Evolutionary conservation across 2,329 filamentous ascomycete genomes (phyloP).

Genomic region (Epichloe hybrida): DNA sequence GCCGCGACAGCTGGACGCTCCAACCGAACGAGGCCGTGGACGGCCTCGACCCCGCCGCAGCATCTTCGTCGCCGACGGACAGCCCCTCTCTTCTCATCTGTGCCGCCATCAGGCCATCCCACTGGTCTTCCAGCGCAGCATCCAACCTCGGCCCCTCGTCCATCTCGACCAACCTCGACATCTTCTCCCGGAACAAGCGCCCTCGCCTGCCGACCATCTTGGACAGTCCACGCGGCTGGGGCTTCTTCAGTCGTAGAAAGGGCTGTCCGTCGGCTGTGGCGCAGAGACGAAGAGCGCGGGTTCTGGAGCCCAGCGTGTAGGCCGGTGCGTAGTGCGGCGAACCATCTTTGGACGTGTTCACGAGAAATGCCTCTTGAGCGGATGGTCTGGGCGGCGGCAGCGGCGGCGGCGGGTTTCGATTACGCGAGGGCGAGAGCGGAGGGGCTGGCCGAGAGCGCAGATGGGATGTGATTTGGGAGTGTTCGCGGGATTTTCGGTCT

Average conservation of each 20-base stretch:
- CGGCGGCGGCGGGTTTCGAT: conserved; percentile 6
- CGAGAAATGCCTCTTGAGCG: conserved; percentile 17
- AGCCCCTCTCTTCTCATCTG: conserved; percentile 9
- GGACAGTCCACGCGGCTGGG: conserved; percentile 47
- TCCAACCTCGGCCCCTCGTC: conserved; percentile 20
- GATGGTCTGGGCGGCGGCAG: conserved; percentile 6
- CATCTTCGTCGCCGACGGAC: background rate
- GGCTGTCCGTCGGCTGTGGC: conserved; percentile 42
- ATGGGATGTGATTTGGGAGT: conserved; percentile 27
- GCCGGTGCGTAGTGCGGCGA: conserved; percentile 34
- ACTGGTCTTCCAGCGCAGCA: conserved; percentile 31
- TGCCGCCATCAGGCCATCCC: conserved; percentile 28
- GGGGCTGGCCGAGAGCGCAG: conserved; percentile 19
- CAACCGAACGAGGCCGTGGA: conserved; percentile 14
- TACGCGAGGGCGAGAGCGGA: conserved; percentile 7
- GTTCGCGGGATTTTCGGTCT: conserved; percentile 23
- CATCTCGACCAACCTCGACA: conserved; percentile 24
- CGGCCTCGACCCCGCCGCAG: conserved; percentile 2
- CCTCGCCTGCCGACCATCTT: conserved; percentile 41
- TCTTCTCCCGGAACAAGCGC: conserved; percentile 26
- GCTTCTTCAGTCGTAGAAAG: conserved; percentile 57
- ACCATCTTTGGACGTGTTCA: conserved; percentile 20
- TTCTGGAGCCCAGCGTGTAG: conserved; percentile 23
- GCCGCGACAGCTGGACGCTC: conserved; percentile 16
- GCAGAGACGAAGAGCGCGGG: conserved; percentile 40